Evolutionary conservation across 192 early-diverging fungal genomes (phyloP), one percentile per base, ranked within the genome.

Genomic region (Gryganskiella cystojenkinii): DNA sequence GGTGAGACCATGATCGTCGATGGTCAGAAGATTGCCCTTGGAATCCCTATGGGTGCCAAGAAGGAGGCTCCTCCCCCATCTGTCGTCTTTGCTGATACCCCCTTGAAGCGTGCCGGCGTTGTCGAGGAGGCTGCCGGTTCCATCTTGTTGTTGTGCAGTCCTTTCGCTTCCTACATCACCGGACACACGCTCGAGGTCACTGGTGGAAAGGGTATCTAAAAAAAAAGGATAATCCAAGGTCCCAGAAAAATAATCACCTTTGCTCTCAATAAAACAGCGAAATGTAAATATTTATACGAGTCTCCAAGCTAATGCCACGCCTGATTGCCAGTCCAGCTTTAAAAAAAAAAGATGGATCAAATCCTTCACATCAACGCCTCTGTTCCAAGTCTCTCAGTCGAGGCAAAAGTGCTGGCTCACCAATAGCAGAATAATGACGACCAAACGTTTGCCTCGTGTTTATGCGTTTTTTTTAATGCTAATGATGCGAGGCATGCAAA

Each of bases 71-170:
- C 83, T 53, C n/a, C 68, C 24, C 70, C 61, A 15, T 79, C 76
- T 3, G 60, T 52, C 4, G 80, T 67, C 27, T 86, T 74, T 49
- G 80, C 82, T 25, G 83, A 83, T 45, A 89, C 87, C 43, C 88
- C 88, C 7, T 67, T 90, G 59, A 81, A 84, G 59, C 80, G 88
- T 59, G 78, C 84, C 34, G 88, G 88, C 35, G 84, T 66, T 30
- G 82, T 88, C 22, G 88, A 90, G n/a, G 88, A 90, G 47, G 88
- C 89, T 56, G 88, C 88, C 49, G 87, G 84, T 19, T 81, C 82
- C 27, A 71, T 89, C 51, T 34, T 90, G 61, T 74, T 88, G 73
- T 71, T 90, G 53, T 86, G 84, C 72, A 81, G 84, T 55, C 88
- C 88, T 20, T 79, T 90, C 50, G 74, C 86, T 7, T 71, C 71